These are phyloP conservation scores for Porcisia hertigi DNA, from an alignment of 208 protist genomes.

Conservation along the genomic window DNA sequence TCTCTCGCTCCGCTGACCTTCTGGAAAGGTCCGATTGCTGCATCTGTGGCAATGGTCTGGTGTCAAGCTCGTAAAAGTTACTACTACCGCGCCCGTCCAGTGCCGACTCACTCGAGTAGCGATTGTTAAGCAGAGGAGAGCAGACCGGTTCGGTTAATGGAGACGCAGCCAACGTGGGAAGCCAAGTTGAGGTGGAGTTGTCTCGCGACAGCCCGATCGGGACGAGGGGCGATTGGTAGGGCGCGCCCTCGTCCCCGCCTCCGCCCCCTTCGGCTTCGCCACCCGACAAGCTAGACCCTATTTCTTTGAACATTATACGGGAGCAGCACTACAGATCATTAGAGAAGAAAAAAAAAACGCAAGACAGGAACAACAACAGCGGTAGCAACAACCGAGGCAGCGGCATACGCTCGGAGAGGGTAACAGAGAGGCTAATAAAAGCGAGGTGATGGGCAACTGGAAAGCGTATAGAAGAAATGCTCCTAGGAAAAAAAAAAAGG, in stretches of 20 bases:
- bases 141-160: neutral
- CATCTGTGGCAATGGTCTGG: neutral
- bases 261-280: neutral
- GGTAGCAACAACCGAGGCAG: neutral
- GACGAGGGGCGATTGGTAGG: neutral
- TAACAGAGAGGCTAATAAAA: neutral
- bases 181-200: neutral
- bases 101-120: neutral
- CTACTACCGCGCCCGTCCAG: neutral
- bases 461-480: neutral
- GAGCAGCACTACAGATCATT: neutral
- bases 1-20: neutral
- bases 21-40: neutral
- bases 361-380: no score
- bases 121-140: constrained; percentile 1
- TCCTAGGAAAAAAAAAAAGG: no score
- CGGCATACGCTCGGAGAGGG: neutral
- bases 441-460: neutral
- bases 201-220: neutral
- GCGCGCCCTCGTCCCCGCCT: neutral
- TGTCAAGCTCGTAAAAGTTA: no score
- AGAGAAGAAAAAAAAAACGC: neutral
- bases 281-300: neutral
- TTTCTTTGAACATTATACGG: neutral
- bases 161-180: neutral